Percentiles rank a stretch among this genome's conserved stretches.
phyloP scores from a whole-genome alignment of 116 monocot species.

The Iris pallida region DNA sequence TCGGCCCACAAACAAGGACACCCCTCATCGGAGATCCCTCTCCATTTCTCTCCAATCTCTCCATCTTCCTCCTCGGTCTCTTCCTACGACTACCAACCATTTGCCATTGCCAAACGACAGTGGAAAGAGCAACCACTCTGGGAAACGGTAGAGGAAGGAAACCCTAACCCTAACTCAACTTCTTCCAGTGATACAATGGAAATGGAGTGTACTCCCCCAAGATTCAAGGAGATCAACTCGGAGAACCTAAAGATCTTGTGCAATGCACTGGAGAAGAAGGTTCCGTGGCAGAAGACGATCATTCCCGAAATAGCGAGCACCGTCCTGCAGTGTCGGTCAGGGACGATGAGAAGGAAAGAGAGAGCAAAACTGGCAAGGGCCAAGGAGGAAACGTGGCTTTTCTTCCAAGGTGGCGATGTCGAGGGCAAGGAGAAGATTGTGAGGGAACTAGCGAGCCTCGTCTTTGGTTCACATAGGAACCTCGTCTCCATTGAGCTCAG shows the following conservation, averaged over 20 bases:
- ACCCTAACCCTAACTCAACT: conserved; percentile 37
- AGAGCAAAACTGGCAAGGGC: conserved; percentile 6
- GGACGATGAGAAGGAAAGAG: conserved; percentile 58
- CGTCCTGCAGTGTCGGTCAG: conserved; percentile 75
- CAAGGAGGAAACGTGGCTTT: conserved; percentile 79
- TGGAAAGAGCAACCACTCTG: no score
- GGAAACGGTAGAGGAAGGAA: no score
- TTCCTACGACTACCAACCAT: conserved; percentile 17
- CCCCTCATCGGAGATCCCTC: conserved; percentile 34
- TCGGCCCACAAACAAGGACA: conserved; percentile 31
- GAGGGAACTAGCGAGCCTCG: conserved; percentile 56
- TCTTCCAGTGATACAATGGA: conserved; percentile 59
- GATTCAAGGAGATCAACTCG: conserved; percentile 80
- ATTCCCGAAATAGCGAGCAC: conserved; percentile 77
- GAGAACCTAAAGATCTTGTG: conserved; percentile 78
- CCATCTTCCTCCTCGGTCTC: conserved; percentile 40
- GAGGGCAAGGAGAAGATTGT: conserved; percentile 66
- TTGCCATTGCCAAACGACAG: no score
- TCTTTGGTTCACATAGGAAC: conserved; percentile 50
- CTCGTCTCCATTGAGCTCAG: conserved; percentile 35
- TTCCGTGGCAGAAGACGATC: conserved; percentile 48
- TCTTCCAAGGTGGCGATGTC: conserved; percentile 65
- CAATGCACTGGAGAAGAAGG: conserved; percentile 52
- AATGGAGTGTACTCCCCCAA: conserved; percentile 29
- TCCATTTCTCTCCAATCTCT: conserved; percentile 42